Conservation (phyloP, 129 eudicot genomes). For the Saposhnikovia divaricata region DNA sequence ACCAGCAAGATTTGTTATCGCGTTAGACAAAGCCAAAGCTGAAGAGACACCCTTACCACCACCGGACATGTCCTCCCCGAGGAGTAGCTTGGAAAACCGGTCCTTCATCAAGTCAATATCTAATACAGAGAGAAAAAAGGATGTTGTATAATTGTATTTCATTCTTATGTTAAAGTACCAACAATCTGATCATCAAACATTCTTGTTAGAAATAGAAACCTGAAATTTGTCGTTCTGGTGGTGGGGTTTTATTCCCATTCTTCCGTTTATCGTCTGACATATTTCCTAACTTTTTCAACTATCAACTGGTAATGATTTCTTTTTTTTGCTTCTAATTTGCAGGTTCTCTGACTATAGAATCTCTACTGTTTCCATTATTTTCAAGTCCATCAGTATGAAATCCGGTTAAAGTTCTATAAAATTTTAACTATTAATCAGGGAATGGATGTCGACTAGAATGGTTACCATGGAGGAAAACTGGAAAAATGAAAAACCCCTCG, state of each 20-base stretch:
- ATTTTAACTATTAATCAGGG: background rate
- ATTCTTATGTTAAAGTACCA: background rate
- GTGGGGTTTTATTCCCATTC: background rate
- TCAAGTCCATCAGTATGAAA: background rate
- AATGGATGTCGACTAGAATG: background rate
- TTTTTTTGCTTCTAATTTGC: background rate
- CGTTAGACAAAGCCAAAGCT: slow-evolving; percentile 72
- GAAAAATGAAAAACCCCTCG: background rate
- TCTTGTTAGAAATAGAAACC: background rate
- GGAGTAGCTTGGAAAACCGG: slow-evolving; percentile 65
- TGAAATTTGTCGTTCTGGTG: slow-evolving; percentile 7
- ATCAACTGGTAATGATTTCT: background rate
- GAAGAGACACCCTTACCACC: slow-evolving; percentile 87
- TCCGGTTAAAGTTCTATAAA: background rate
- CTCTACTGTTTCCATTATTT: background rate
- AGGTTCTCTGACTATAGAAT: background rate
- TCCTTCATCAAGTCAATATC: slow-evolving; percentile 81
- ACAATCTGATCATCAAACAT: background rate
- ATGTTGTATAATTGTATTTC: background rate
- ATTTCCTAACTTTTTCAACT: background rate
- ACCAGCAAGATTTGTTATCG: slow-evolving; percentile 82
- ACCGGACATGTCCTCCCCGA: slow-evolving; percentile 93
- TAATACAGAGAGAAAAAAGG: slow-evolving; percentile 1
- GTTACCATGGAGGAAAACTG: background rate
- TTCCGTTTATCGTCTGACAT: background rate